These are phyloP conservation scores for Geotrichum carabidarum DNA, from an alignment of 1,139 yeast genomes.

Conservation along the genomic window DNA sequence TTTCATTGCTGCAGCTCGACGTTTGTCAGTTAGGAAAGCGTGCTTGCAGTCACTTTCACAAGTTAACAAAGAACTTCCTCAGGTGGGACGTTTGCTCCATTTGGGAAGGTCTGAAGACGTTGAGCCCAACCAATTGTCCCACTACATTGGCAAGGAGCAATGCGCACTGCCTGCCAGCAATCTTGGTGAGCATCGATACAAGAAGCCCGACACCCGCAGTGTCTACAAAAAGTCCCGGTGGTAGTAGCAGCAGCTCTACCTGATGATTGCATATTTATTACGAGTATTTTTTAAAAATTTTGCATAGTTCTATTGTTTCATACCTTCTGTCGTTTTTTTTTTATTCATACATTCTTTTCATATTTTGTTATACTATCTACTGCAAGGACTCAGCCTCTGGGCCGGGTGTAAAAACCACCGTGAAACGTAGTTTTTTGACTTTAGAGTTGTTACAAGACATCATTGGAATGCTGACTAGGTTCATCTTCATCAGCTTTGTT, in stretches of 20 bases:
- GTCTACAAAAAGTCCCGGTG: constrained; percentile 1
- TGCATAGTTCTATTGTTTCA: too few species aligned
- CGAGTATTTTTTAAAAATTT: too few species aligned
- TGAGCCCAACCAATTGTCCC: constrained; percentile 14
- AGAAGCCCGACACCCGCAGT: constrained; percentile 9
- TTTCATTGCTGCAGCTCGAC: constrained; percentile 17
- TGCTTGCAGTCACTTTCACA: constrained; percentile 17
- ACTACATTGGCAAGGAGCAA: constrained; percentile 17
- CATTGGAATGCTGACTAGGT: too few species aligned
- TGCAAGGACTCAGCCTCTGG: too few species aligned
- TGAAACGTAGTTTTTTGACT: too few species aligned
- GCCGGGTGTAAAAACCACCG: too few species aligned
- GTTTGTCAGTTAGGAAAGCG: constrained; percentile 14
- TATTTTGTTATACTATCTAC: too few species aligned
- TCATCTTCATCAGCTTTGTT: too few species aligned
- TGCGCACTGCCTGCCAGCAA: constrained; percentile 16
- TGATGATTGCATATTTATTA: too few species aligned
- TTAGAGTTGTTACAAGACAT: too few species aligned
- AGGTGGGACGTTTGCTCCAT: constrained; percentile 19
- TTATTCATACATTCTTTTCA: too few species aligned
- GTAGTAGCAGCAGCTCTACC: neutral
- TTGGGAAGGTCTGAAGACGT: constrained; percentile 15
- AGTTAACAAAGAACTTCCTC: constrained; percentile 19
- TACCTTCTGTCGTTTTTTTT: too few species aligned
- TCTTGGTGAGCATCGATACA: constrained; percentile 19